Conservation (phyloP, 176 grass and related monocot genomes). For the Olyra latifolia region DNA sequence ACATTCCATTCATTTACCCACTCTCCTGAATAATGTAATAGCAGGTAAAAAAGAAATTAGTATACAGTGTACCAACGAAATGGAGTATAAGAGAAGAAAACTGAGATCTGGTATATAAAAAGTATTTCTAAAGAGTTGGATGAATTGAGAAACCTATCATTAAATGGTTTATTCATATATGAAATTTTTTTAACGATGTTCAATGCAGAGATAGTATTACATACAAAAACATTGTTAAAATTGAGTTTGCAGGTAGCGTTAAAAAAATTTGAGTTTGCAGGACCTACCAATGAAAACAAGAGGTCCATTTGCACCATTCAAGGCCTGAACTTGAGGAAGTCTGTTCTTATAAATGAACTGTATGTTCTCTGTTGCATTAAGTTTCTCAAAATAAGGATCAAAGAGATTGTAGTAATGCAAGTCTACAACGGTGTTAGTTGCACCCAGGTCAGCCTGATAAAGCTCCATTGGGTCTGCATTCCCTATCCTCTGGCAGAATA, state of each 20-base stretch:
- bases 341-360: constrained; percentile 64
- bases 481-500: constrained; percentile 91
- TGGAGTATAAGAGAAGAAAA: neutral
- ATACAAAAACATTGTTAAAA: neutral
- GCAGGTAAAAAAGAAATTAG: neutral
- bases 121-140: neutral
- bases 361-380: constrained; percentile 75
- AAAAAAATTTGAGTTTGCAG: neutral
- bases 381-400: constrained; percentile 63
- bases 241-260: neutral
- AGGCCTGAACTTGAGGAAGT: constrained; percentile 56
- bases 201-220: neutral
- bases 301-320: constrained; percentile 71
- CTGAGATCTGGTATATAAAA: neutral
- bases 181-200: neutral
- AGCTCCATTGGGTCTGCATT: constrained; percentile 83
- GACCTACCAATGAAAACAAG: constrained; percentile 81
- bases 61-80: neutral
- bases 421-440: constrained; percentile 70
- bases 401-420: constrained; percentile 93
- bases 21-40: constrained; percentile 56
- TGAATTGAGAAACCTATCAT: neutral
- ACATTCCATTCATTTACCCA: constrained; percentile 99
- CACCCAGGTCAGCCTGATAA: constrained; percentile 65
- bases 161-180: neutral